phyloP scores from a whole-genome alignment of 1,284 basidiomycete genomes.

The Apiotrichum domesticum region DNA sequence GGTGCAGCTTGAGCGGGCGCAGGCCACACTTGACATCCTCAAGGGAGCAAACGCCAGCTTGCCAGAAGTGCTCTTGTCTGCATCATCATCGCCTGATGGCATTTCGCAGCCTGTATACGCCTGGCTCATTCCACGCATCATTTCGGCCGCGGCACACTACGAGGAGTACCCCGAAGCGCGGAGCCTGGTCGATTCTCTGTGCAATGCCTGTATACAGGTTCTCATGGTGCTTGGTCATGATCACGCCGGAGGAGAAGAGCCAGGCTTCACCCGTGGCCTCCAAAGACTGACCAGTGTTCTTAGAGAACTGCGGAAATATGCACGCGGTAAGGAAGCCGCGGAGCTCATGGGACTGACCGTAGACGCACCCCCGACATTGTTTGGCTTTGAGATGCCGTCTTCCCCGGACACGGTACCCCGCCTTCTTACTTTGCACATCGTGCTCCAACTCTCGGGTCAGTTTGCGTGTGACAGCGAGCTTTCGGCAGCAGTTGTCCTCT shows the following conservation, averaged over 20 bases:
- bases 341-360: background rate
- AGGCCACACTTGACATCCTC: constrained; percentile 33
- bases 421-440: constrained; percentile 17
- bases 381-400: constrained; percentile 17
- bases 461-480: constrained; percentile 11
- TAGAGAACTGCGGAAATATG: constrained; percentile 20
- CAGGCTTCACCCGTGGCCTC: constrained; percentile 22
- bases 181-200: constrained; percentile 10
- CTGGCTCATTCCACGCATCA: constrained; percentile 37
- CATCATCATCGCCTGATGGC: background rate
- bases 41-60: constrained; percentile 18
- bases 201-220: constrained; percentile 16
- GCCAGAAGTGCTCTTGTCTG: constrained; percentile 23
- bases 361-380: constrained; percentile 9
- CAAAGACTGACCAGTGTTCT: constrained; percentile 17
- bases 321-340: constrained; percentile 21
- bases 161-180: constrained; percentile 5
- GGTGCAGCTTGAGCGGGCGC: constrained; percentile 18
- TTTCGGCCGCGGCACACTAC: constrained; percentile 25
- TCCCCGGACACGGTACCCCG: constrained; percentile 1
- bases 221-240: constrained; percentile 21
- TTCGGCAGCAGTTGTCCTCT: constrained; percentile 13
- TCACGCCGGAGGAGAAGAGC: background rate
- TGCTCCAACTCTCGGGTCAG: constrained; percentile 10
- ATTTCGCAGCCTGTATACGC: constrained; percentile 30